These are phyloP conservation scores for Verticillium zaregamsianum DNA, from an alignment of 2,329 filamentous ascomycete species.

Conservation along the genomic window DNA sequence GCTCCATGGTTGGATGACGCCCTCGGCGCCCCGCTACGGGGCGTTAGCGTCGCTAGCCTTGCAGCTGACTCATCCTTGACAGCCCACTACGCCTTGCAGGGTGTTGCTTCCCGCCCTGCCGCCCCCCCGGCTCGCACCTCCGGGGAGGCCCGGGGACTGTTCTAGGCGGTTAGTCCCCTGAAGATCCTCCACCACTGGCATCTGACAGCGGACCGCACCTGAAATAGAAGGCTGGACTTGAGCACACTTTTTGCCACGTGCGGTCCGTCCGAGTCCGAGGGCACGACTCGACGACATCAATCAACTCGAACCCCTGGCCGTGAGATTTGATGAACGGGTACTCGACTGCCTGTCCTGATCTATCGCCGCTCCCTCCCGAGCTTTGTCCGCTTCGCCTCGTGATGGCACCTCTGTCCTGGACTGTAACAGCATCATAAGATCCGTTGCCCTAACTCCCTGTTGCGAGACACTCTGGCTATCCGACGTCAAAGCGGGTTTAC, in stretches of 20 bases:
- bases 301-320: too few species aligned
- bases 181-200: neutral
- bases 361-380: too few species aligned
- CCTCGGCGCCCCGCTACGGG: neutral
- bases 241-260: neutral
- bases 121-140: neutral
- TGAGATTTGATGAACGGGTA: too few species aligned
- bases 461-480: too few species aligned
- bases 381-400: too few species aligned
- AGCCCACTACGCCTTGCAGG: neutral
- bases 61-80: neutral
- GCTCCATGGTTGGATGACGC: neutral
- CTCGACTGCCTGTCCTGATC: too few species aligned
- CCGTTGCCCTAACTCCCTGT: too few species aligned
- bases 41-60: neutral
- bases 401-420: too few species aligned
- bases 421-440: too few species aligned
- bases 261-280: neutral
- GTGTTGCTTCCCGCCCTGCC: neutral
- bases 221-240: neutral
- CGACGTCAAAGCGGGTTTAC: too few species aligned
- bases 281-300: neutral
- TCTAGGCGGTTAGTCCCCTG: neutral
- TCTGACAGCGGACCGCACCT: neutral
- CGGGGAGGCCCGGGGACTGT: neutral